phyloP scores from a whole-genome alignment of 208 protist species.

The Trypanosoma grayi region DNA sequence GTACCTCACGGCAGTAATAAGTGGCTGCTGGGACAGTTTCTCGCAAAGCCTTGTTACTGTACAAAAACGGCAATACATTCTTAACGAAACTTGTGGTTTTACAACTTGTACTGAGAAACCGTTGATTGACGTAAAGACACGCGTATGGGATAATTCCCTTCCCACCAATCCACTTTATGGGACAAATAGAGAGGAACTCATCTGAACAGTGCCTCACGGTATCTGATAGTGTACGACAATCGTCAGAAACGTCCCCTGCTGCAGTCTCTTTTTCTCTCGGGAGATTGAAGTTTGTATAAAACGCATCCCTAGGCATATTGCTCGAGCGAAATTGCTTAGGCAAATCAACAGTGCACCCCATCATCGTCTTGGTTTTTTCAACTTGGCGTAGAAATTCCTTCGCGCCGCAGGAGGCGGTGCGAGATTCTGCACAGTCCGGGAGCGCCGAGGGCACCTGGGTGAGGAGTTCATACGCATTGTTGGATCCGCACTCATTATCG shows the following conservation, averaged over 20 bases:
- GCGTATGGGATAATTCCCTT: constrained; percentile 12
- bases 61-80: constrained; percentile 13
- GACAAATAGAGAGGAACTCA: constrained; percentile 19
- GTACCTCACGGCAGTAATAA: constrained; percentile 17
- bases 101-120: constrained; percentile 13
- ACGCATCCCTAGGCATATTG: too few relatives aligned
- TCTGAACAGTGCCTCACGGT: constrained; percentile 9
- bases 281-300: too few relatives aligned
- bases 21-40: constrained; percentile 5
- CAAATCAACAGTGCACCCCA: neutral
- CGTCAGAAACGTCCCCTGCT: constrained; percentile 5
- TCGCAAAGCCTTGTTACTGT: constrained; percentile 1
- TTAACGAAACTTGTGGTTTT: constrained; percentile 9
- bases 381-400: neutral
- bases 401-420: neutral
- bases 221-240: constrained; percentile 4
- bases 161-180: neutral
- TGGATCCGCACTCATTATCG: neutral
- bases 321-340: too few relatives aligned
- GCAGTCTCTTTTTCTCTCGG: too few relatives aligned
- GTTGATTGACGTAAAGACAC: constrained; percentile 13
- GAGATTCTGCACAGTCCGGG: constrained; percentile 3
- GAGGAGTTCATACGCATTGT: constrained; percentile 6
- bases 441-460: constrained; percentile 2
- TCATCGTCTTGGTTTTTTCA: neutral